These are phyloP conservation scores for Colletotrichum liriopes DNA, from an alignment of 2,329 filamentous ascomycete genomes.

Conservation along the genomic window DNA sequence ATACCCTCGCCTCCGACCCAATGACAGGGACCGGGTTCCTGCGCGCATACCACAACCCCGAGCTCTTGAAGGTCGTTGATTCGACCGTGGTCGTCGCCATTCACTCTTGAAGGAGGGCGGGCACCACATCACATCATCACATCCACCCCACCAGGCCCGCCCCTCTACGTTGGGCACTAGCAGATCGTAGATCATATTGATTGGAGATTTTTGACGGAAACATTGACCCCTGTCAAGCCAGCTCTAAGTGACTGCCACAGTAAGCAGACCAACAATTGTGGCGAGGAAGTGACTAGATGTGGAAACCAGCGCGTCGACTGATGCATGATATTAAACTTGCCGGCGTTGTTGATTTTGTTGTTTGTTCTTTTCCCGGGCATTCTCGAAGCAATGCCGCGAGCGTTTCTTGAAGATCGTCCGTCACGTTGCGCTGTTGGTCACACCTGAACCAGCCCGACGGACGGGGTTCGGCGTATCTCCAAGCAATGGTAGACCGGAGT, in stretches of 20 bases:
- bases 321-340: not conserved
- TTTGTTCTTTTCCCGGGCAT: not conserved
- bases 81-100: constrained; percentile 25
- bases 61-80: constrained; percentile 26
- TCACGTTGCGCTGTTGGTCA: not conserved
- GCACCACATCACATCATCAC: constrained; percentile 12
- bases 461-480: constrained; percentile 21
- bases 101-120: constrained; percentile 8
- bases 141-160: not conserved
- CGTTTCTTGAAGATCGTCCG: not conserved
- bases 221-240: not conserved
- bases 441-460: not conserved
- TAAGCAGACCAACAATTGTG: not conserved
- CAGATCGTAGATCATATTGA: constrained; percentile 30
- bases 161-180: constrained; percentile 11
- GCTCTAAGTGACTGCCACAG: not conserved
- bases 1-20: constrained; percentile 22
- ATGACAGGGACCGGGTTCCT: constrained; percentile 30
- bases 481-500: not conserved
- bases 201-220: not conserved
- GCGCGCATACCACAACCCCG: not conserved
- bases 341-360: not conserved
- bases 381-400: not conserved
- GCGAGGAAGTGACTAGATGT: not conserved
- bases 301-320: not conserved